These are phyloP conservation scores for Coniella vitis DNA, from an alignment of 2,329 filamentous ascomycete species.

Conservation along the genomic window DNA sequence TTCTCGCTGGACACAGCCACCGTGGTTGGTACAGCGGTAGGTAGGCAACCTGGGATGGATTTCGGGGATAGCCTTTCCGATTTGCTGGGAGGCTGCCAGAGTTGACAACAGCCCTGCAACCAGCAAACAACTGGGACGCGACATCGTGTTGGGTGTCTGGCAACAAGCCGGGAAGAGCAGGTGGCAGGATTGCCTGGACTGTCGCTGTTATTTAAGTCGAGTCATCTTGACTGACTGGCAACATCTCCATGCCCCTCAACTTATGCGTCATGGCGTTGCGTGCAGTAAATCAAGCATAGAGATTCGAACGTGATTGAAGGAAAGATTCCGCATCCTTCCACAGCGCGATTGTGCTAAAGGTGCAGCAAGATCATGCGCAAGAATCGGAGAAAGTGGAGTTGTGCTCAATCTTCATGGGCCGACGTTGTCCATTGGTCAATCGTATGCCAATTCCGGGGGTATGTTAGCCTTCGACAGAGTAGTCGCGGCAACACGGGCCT, in stretches of 20 bases:
- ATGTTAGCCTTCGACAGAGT: background rate
- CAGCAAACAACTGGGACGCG: background rate
- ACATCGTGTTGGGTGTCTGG: background rate
- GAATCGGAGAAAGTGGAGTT: background rate
- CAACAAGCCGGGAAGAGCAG: background rate
- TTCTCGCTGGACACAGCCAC: conserved; percentile 1
- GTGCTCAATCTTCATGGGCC: background rate
- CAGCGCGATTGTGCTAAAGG: background rate
- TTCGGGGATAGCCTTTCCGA: background rate
- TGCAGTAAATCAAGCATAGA: background rate
- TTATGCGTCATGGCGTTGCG: background rate
- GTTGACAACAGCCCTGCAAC: background rate
- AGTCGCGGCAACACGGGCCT: conserved; percentile 2
- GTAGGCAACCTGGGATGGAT: conserved; percentile 5
- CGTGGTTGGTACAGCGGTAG: background rate
- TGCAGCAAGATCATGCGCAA: background rate
- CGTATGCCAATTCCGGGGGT: background rate
- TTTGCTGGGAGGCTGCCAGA: conserved; percentile 2
- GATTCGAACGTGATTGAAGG: conserved; percentile 1
- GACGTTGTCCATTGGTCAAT: background rate
- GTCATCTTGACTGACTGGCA: too few species aligned
- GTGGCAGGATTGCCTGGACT: background rate
- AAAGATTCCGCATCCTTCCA: background rate
- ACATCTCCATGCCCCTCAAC: too few species aligned
- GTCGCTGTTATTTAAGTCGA: background rate